A percentile compares a stretch with the other conserved stretches of the same genome.
Evolutionary conservation across 176 grass and related monocot genomes (phyloP).

Genomic region (Elymus sibiricus): DNA sequence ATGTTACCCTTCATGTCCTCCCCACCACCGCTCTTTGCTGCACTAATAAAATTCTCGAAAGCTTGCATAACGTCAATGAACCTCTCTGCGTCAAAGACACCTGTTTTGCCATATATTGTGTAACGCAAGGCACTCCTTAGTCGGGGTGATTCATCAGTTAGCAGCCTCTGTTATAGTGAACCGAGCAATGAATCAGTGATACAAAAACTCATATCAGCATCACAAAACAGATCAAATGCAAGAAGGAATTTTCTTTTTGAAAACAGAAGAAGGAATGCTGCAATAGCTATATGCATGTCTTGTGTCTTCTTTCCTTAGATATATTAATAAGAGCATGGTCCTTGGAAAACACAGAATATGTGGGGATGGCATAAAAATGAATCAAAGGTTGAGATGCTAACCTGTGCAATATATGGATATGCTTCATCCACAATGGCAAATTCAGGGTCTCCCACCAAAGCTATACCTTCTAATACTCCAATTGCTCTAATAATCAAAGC

Average conservation of each 20-base stretch:
- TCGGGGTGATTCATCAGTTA: slow-evolving; percentile 94
- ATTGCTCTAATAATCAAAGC: slow-evolving; percentile 98
- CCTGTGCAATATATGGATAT: slow-evolving; percentile 96
- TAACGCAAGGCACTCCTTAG: slow-evolving; percentile 83
- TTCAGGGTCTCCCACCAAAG: slow-evolving; percentile 95
- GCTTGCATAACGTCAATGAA: slow-evolving; percentile 99
- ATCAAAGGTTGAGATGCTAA: slow-evolving; percentile 23
- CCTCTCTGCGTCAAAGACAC: slow-evolving; percentile 91
- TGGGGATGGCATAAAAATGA: background rate
- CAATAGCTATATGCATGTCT: background rate
- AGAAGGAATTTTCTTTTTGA: background rate
- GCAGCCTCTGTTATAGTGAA: slow-evolving; percentile 61
- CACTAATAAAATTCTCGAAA: slow-evolving; percentile 91
- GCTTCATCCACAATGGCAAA: slow-evolving; percentile 98
- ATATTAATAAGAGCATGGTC: background rate
- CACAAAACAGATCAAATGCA: background rate
- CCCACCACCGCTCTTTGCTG: slow-evolving; percentile 91
- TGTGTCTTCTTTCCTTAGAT: background rate
- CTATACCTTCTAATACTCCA: slow-evolving; percentile 97
- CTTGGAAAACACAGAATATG: background rate
- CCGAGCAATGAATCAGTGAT: slow-evolving; percentile 15
- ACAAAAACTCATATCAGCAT: background rate
- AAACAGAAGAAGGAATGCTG: background rate
- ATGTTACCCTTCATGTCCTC: slow-evolving; percentile 85
- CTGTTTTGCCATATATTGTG: slow-evolving; percentile 91